Percentiles rank a stretch among this genome's conserved stretches.
Evolutionary conservation across 257 asterid genomes (phyloP).

Genomic region (Solanum bulbocastanum): DNA sequence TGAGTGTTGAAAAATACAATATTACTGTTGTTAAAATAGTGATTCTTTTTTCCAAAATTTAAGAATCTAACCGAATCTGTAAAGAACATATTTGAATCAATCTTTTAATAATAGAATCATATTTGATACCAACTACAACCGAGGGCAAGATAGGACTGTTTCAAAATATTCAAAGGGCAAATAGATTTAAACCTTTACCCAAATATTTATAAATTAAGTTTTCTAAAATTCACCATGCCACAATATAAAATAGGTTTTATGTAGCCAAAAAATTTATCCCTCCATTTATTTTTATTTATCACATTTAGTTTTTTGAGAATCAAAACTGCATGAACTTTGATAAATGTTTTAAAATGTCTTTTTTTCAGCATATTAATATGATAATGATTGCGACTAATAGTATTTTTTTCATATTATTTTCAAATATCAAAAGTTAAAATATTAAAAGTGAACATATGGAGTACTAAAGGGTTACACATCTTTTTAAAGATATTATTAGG

Average conservation of each 20-base stretch:
- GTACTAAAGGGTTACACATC: no score
- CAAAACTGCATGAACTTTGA: background rate
- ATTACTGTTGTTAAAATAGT: background rate
- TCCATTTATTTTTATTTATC: background rate
- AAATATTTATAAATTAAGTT: background rate
- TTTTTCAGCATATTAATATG: background rate
- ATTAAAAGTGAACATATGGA: no score
- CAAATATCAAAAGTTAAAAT: no score
- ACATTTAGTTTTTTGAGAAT: background rate
- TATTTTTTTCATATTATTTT: no score
- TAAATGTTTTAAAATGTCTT: no score
- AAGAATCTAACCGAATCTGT: background rate
- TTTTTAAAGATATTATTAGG: no score
- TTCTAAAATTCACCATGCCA: background rate
- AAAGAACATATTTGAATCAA: background rate
- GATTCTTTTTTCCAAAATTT: background rate
- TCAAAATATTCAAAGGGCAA: background rate
- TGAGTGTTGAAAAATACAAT: background rate
- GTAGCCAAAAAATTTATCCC: no score
- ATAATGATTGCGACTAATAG: background rate
- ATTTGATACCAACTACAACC: background rate
- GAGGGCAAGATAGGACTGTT: background rate
- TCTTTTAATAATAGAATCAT: no score
- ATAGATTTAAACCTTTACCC: background rate
- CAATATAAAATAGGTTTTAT: no score